These are phyloP conservation scores for Pichia sp. DNA, from an alignment of 1,139 yeast species.

Conservation along the genomic window DNA sequence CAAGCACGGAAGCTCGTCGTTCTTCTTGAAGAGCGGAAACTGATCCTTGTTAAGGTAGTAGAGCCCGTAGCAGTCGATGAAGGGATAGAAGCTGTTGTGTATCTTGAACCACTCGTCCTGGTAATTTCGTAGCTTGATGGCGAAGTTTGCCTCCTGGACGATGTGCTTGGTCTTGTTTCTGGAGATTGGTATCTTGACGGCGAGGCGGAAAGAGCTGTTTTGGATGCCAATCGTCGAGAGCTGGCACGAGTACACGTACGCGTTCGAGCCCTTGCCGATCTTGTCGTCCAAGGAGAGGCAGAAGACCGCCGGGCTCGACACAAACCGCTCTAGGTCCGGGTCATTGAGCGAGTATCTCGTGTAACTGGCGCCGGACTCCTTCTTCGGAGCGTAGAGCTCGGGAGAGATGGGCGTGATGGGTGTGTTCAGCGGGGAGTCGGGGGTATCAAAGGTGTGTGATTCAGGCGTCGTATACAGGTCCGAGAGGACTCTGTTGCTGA, in stretches of 20 bases:
- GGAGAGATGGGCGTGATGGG: constrained; percentile 12
- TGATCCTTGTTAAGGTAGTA: constrained; percentile 23
- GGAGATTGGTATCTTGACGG: constrained; percentile 34
- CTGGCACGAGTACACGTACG: constrained; percentile 27
- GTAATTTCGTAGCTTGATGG: constrained; percentile 23
- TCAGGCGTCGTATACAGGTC: constrained; percentile 10
- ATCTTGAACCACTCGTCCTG: constrained; percentile 18
- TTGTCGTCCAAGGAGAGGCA: constrained; percentile 17
- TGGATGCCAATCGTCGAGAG: constrained; percentile 15
- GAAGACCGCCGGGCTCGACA: constrained; percentile 21
- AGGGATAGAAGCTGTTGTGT: constrained; percentile 26
- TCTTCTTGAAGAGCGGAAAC: constrained; percentile 24
- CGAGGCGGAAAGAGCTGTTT: constrained; percentile 20
- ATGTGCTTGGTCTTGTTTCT: constrained; percentile 28
- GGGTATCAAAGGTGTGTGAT: not conserved
- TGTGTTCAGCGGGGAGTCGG: not conserved
- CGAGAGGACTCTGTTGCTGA: not conserved
- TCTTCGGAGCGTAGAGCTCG: not conserved
- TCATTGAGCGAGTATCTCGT: constrained; percentile 18
- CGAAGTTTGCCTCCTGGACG: constrained; percentile 31
- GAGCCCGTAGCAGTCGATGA: constrained; percentile 32
- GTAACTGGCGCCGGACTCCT: not conserved
- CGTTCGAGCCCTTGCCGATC: constrained; percentile 33
- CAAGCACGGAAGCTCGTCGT: constrained; percentile 32
- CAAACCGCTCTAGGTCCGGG: constrained; percentile 18